Base-by-base conservation (phyloP, 2,329 filamentous ascomycete genomes). In the Trichoderma sp. region DNA sequence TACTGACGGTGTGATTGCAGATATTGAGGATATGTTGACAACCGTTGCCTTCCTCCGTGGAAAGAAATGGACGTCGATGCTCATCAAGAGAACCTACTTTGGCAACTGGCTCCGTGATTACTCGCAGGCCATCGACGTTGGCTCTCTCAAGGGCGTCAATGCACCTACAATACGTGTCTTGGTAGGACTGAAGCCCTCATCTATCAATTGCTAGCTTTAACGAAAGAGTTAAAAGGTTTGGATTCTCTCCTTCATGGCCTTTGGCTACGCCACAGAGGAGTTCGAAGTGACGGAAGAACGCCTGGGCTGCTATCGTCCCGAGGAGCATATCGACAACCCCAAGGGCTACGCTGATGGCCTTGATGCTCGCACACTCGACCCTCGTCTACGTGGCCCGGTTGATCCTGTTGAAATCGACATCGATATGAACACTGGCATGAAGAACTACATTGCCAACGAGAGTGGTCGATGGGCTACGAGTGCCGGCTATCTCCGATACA, bases 401-500 rank as follows among this genome's bases (percentile, higher is more conserved):
- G 83, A 88, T 70, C 85, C 86, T 5, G 79, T 87, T 51, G 92
- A 96, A 76, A 87, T 92, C 24, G 89, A 92, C 70, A 87, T 96
- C 68, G 92, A 96, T 75, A 81, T 82, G 39, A 82, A 86, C 6
- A 96, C 92, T 1, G 94, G 94, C n/a, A 97, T 99, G 95, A 99
- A 98, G 81, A 98, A 98, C 78, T 99, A 99, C 79, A 98, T 99
- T 73, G 90, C 95, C 70, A 98, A 97, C 75, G 95, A 98, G 78
- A 83, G 82, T 16, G 93, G 94, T 5, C 86, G 88, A 51, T 97
- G 94, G 92, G 93, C 94, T 1, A 99, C 96, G 24, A 97, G 94
- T 71, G 84, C 92, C 8, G 94, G 92, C 49, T 97, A 95, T 75
- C 85, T 97, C 70, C 89, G 90, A 73, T 92, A 88, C 80, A 94